Conservation (phyloP, 352 stramenopile genomes). For the Pythium aquatile region DNA sequence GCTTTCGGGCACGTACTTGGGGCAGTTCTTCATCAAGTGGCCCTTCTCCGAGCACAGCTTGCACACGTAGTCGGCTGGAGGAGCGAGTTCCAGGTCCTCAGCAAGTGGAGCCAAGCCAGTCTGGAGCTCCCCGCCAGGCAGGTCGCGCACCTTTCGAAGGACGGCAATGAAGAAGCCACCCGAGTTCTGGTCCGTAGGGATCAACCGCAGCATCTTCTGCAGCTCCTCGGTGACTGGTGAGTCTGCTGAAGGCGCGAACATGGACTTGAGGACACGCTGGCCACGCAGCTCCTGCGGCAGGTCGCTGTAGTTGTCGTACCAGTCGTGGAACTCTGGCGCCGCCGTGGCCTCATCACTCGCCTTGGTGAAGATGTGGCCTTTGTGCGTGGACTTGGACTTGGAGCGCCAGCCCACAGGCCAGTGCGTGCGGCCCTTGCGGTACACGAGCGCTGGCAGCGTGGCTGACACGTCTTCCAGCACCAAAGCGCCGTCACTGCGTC, state of each 20-base stretch:
- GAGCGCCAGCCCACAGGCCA: constrained; percentile 86
- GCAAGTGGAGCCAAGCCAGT: constrained; percentile 40
- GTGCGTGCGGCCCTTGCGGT: constrained; percentile 46
- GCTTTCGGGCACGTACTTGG: constrained; percentile 50
- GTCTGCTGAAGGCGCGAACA: constrained; percentile 78
- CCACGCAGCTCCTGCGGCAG: constrained; percentile 64
- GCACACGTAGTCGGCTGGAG: constrained; percentile 68
- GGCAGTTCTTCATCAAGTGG: constrained; percentile 78
- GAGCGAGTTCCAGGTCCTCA: constrained; percentile 45
- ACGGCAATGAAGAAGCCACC: constrained; percentile 99
- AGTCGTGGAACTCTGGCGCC: constrained; percentile 59
- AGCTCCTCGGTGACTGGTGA: constrained; percentile 44
- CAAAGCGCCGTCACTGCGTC: constrained; percentile 81
- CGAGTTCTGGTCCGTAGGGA: constrained; percentile 98
- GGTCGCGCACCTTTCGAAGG: constrained; percentile 80
- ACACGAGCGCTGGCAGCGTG: constrained; percentile 54
- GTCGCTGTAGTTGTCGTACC: constrained; percentile 65
- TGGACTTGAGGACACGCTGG: constrained; percentile 64
- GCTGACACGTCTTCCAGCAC: constrained; percentile 86
- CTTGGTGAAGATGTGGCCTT: constrained; percentile 68
- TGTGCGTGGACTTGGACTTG: constrained; percentile 85
- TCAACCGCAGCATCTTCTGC: constrained; percentile 91
- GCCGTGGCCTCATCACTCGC: constrained; percentile 5
- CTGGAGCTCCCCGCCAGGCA: constrained; percentile 52
- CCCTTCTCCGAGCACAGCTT: constrained; percentile 65